Conservation (phyloP, 148 eudicot genomes). For the Arctostaphylos glauca region DNA sequence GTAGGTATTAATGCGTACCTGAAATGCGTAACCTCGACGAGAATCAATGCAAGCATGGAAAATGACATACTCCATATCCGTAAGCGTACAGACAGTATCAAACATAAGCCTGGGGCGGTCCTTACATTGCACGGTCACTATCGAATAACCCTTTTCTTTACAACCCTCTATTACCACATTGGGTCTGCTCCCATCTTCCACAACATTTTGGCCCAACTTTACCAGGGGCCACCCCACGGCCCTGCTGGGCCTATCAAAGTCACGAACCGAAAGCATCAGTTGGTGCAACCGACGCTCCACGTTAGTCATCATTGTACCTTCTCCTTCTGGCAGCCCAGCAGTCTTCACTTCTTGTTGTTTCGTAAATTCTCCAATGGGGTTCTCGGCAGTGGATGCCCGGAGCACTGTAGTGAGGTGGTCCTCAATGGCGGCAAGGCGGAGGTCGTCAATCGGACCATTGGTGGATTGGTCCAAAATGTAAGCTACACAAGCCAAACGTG, state of each 20-base stretch:
- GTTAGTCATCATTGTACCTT: slow-evolving; percentile 38
- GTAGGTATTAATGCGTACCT: slow-evolving; percentile 35
- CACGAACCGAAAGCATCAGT: slow-evolving; percentile 54
- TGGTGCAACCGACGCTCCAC: slow-evolving; percentile 68
- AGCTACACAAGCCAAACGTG: slow-evolving; percentile 61
- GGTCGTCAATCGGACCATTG: slow-evolving; percentile 37
- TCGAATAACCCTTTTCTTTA: slow-evolving; percentile 52
- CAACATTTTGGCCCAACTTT: background rate
- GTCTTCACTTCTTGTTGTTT: slow-evolving; percentile 46
- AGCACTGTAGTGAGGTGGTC: slow-evolving; percentile 52
- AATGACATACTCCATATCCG: slow-evolving; percentile 67
- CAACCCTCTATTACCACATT: slow-evolving; percentile 48
- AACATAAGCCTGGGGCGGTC: slow-evolving; percentile 63
- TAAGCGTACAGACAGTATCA: slow-evolving; percentile 73
- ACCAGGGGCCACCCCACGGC: slow-evolving; percentile 23
- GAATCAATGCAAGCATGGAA: slow-evolving; percentile 57
- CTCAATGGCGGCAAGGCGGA: slow-evolving; percentile 53
- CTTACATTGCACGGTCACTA: slow-evolving; percentile 53
- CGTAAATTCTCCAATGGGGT: background rate
- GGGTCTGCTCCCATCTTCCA: slow-evolving; percentile 23
- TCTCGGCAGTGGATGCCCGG: slow-evolving; percentile 27
- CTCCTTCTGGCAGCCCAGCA: slow-evolving; percentile 32
- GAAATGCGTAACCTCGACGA: slow-evolving; percentile 53
- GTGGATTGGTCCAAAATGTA: slow-evolving; percentile 50
- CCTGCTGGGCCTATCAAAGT: slow-evolving; percentile 48